These are phyloP conservation scores for Ophiostoma ulmi DNA, from an alignment of 2,329 filamentous ascomycete genomes.

Conservation along the genomic window DNA sequence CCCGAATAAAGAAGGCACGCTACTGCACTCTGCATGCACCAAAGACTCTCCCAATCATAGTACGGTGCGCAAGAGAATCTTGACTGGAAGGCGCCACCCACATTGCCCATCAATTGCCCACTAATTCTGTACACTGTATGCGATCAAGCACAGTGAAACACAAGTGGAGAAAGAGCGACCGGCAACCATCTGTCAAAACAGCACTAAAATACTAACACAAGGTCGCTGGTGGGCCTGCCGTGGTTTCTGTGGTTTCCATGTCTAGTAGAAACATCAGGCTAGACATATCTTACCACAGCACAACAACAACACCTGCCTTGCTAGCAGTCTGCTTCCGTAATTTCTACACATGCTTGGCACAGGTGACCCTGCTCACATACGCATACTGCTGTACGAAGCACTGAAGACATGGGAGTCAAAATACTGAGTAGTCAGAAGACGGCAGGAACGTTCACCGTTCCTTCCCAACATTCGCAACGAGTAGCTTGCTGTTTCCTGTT, in stretches of 20 bases:
- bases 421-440: background rate
- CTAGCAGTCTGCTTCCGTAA: background rate
- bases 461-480: background rate
- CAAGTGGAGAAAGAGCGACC: slow-evolving; percentile 9
- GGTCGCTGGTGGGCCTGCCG: slow-evolving; percentile 17
- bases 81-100: background rate
- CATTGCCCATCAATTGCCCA: background rate
- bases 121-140: background rate
- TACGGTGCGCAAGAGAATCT: slow-evolving; percentile 5
- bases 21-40: slow-evolving; percentile 3
- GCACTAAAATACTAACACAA: slow-evolving; percentile 1
- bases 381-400: too few relatives aligned
- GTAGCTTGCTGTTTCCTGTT: slow-evolving; percentile 7
- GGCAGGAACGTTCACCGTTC: background rate
- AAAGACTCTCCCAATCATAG: background rate
- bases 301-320: slow-evolving; percentile 20
- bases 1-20: background rate
- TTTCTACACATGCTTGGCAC: slow-evolving; percentile 6
- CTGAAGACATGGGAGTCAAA: background rate
- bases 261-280: slow-evolving; percentile 14
- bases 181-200: background rate
- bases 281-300: slow-evolving; percentile 2
- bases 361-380: background rate
- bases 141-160: background rate
- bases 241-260: slow-evolving; percentile 27